Evolutionary conservation across 805 yeast species (phyloP).

Genomic region (Candida qinlingensis): DNA sequence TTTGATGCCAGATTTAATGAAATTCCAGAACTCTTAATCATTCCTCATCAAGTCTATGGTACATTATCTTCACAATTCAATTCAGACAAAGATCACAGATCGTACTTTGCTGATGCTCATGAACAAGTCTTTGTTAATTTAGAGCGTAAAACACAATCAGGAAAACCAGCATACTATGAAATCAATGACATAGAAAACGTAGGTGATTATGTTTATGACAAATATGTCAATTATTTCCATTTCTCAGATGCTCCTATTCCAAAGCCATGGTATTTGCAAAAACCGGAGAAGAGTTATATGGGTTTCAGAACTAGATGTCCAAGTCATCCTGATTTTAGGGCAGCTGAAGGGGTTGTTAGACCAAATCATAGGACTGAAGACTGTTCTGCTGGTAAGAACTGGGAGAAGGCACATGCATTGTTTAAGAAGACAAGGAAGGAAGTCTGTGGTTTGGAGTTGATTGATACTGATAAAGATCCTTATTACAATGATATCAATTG

Average conservation of each 20-base stretch:
- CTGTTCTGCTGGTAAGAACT: slow-evolving; percentile 18
- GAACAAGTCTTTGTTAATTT: slow-evolving; percentile 26
- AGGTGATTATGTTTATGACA: slow-evolving; percentile 14
- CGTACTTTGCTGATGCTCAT: slow-evolving; percentile 39
- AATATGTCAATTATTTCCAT: slow-evolving; percentile 44
- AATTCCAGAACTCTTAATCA: slow-evolving; percentile 27
- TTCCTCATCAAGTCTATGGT: slow-evolving; percentile 50
- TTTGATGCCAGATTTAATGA: slow-evolving; percentile 11
- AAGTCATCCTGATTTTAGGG: slow-evolving; percentile 9
- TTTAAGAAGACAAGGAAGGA: slow-evolving; percentile 17
- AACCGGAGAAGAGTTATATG: slow-evolving; percentile 12
- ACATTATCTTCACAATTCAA: slow-evolving; percentile 46
- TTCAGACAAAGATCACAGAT: slow-evolving; percentile 30
- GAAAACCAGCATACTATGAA: slow-evolving; percentile 12
- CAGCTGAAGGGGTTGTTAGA: background rate
- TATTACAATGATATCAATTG: slow-evolving; percentile 7
- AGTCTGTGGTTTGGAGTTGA: slow-evolving; percentile 19
- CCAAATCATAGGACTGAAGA: slow-evolving; percentile 9
- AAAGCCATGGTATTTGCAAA: slow-evolving; percentile 52
- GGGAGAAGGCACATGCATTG: slow-evolving; percentile 15
- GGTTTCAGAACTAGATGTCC: slow-evolving; percentile 13
- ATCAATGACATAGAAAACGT: slow-evolving; percentile 9
- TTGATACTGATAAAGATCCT: slow-evolving; percentile 13
- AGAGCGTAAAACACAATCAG: background rate
- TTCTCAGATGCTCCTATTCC: slow-evolving; percentile 63